Evolutionary conservation across 78 protist genomes (phyloP).

Genomic region (Anaeramoeba flamelloides): DNA sequence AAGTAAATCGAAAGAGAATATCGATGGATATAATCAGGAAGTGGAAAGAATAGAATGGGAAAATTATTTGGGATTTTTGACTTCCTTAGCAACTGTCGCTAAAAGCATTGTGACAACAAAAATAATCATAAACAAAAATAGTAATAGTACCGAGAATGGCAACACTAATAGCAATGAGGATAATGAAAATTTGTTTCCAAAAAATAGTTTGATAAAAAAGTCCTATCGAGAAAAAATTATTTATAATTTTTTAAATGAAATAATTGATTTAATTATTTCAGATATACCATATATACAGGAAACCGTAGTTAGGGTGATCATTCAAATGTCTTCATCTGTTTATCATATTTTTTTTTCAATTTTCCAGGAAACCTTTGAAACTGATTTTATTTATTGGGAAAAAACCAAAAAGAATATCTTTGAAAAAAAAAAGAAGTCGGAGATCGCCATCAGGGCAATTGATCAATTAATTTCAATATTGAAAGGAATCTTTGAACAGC

Average conservation of each 20-base stretch:
- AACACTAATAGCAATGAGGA: neutral
- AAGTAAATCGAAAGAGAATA: neutral
- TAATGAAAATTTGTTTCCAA: no score
- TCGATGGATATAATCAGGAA: neutral
- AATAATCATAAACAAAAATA: no score
- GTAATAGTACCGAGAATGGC: neutral
- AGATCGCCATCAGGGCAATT: slow-evolving; percentile 10
- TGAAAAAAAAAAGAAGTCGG: slow-evolving; percentile 12
- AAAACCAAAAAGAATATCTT: no score
- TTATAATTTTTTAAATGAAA: no score
- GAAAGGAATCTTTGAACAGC: slow-evolving; percentile 21
- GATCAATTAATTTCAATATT: slow-evolving; percentile 35
- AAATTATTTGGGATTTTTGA: neutral
- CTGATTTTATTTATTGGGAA: no score
- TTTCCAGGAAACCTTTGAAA: neutral
- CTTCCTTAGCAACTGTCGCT: neutral
- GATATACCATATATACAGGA: neutral
- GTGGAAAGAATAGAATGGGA: neutral
- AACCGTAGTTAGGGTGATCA: neutral
- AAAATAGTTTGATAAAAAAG: no score
- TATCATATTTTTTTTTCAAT: neutral
- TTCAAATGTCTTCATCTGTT: neutral
- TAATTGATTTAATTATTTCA: neutral
- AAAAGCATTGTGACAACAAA: no score
- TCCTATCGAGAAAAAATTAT: no score